Percentiles rank a stretch among this genome's conserved stretches.
These are phyloP conservation scores for Chrysoporthe deuterocubensis DNA, from an alignment of 2,329 filamentous ascomycete genomes.

Conservation along the genomic window DNA sequence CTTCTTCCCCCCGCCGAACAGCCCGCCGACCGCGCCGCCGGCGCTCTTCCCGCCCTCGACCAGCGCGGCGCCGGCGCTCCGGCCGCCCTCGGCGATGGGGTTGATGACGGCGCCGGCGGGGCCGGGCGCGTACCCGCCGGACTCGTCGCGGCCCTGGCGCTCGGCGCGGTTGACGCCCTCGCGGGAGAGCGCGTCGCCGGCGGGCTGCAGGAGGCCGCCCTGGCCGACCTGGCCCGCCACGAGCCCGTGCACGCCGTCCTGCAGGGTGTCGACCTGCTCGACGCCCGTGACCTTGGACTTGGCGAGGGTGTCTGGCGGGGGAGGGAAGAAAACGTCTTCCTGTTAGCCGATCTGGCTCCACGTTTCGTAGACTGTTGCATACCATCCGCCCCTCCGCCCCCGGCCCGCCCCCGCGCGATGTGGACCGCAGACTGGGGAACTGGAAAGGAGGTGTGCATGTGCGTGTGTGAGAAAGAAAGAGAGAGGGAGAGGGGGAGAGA, in stretches of 20 bases:
- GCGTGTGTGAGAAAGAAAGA: neutral
- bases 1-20: constrained; percentile 40
- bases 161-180: constrained; percentile 70
- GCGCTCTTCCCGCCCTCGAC: constrained; percentile 40
- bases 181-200: constrained; percentile 65
- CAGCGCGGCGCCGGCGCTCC: constrained; percentile 35
- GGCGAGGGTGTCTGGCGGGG: constrained; percentile 47
- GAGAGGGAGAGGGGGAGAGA: too few relatives aligned
- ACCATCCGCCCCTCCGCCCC: too few relatives aligned
- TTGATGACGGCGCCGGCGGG: constrained; percentile 33
- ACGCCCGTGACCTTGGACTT: constrained; percentile 46
- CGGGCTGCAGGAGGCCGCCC: constrained; percentile 66
- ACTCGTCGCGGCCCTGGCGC: constrained; percentile 65
- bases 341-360: too few relatives aligned
- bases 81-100: constrained; percentile 36
- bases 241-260: constrained; percentile 68
- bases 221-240: constrained; percentile 68
- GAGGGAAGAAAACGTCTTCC: neutral
- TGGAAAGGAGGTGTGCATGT: neutral
- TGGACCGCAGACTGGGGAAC: neutral
- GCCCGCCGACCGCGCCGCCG: constrained; percentile 38
- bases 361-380: too few relatives aligned
- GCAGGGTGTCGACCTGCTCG: constrained; percentile 29
- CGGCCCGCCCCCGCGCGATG: too few relatives aligned
- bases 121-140: constrained; percentile 50